Evolutionary conservation across 2,329 filamentous ascomycete species (phyloP).

Genomic region (Xylariaceae sp.): DNA sequence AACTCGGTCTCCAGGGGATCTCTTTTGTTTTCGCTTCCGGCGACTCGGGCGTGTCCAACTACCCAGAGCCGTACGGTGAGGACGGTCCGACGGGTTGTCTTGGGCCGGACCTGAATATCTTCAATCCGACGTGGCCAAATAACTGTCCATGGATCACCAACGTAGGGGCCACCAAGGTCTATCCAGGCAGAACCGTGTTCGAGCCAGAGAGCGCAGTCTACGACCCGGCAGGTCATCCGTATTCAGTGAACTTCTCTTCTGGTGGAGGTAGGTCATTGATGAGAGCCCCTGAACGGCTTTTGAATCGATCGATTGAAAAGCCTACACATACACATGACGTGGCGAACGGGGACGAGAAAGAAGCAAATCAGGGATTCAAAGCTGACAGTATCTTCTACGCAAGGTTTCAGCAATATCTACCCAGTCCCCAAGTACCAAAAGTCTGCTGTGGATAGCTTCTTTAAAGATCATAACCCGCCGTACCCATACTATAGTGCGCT

Average conservation of each 20-base stretch:
- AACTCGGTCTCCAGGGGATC: conserved; percentile 47
- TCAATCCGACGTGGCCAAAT: conserved; percentile 44
- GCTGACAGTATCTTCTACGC: too few species aligned
- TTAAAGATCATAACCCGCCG: not conserved
- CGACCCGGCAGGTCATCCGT: conserved; percentile 1
- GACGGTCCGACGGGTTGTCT: conserved; percentile 30
- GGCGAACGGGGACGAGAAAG: too few species aligned
- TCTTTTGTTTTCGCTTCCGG: conserved; percentile 45
- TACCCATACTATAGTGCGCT: not conserved
- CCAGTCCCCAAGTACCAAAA: conserved; percentile 23
- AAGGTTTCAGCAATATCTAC: conserved; percentile 20
- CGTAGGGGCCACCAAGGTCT: conserved; percentile 35
- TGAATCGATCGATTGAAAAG: too few species aligned
- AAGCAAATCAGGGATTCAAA: conserved; percentile 2
- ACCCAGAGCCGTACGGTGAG: conserved; percentile 10
- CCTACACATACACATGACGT: too few species aligned
- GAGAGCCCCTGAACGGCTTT: not conserved
- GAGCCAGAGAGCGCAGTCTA: conserved; percentile 16
- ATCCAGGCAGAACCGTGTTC: conserved; percentile 12
- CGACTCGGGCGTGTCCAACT: conserved; percentile 40
- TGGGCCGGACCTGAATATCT: conserved; percentile 31
- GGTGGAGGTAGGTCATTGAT: conserved; percentile 1
- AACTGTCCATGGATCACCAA: conserved; percentile 49
- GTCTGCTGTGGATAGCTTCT: not conserved
- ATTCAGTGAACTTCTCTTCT: conserved; percentile 18